phyloP scores from a whole-genome alignment of 164 flowering plant species.

The Sextonia rubra region DNA sequence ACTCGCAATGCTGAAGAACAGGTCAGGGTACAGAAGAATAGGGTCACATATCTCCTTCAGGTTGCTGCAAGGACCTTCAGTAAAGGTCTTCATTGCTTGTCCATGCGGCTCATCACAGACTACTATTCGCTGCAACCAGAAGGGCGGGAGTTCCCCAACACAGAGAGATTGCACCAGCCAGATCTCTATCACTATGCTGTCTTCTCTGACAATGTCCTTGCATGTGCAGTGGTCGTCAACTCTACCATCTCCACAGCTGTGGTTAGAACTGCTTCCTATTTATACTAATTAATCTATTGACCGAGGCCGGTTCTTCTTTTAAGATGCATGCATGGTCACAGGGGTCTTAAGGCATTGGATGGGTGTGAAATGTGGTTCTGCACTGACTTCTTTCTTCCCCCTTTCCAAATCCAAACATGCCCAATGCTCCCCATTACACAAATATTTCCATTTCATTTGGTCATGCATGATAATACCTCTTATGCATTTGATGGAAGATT shows the following conservation, averaged over 20 bases:
- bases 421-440: not conserved
- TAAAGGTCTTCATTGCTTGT: slow-evolving; percentile 89
- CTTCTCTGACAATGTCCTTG: slow-evolving; percentile 90
- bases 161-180: slow-evolving; percentile 43
- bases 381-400: not conserved
- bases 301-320: not conserved
- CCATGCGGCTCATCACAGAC: slow-evolving; percentile 83
- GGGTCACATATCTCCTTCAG: slow-evolving; percentile 52
- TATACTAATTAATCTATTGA: not conserved
- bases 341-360: not conserved
- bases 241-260: slow-evolving; percentile 63
- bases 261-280: slow-evolving; percentile 35
- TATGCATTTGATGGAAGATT: not conserved
- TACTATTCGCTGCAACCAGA: slow-evolving; percentile 63
- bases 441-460: not conserved
- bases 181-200: slow-evolving; percentile 70
- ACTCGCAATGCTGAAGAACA: slow-evolving; percentile 74
- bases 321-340: not conserved
- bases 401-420: not conserved
- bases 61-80: slow-evolving; percentile 87
- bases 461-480: not conserved
- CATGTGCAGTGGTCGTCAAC: slow-evolving; percentile 85
- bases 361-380: not conserved
- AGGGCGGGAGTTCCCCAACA: slow-evolving; percentile 43
- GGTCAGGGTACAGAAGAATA: slow-evolving; percentile 56